These are phyloP conservation scores for Asterionellopsis glacialis DNA, from an alignment of 108 stramenopile species.

Conservation along the genomic window DNA sequence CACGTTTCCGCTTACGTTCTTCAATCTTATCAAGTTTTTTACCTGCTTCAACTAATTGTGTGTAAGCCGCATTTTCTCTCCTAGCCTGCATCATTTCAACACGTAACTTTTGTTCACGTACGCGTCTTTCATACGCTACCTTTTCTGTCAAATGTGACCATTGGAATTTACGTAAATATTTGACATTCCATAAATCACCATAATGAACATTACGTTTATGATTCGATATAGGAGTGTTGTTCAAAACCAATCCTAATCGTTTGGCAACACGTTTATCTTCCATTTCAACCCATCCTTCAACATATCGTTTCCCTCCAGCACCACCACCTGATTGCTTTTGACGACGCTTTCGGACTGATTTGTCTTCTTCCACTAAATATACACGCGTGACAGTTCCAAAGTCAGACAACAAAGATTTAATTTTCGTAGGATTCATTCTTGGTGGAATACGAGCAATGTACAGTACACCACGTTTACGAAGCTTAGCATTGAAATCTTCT, in stretches of 20 bases:
- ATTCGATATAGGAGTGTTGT: slow-evolving; percentile 78
- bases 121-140: slow-evolving; percentile 92
- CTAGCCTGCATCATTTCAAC: slow-evolving; percentile 88
- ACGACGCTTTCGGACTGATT: slow-evolving; percentile 67
- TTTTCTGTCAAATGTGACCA: slow-evolving; percentile 97
- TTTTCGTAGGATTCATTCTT: slow-evolving; percentile 92
- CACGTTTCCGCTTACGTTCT: slow-evolving; percentile 78
- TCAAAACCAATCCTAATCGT: slow-evolving; percentile 71
- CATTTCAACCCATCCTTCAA: slow-evolving; percentile 97
- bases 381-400: slow-evolving; percentile 87
- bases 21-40: slow-evolving; percentile 85
- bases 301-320: slow-evolving; percentile 80
- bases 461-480: slow-evolving; percentile 78
- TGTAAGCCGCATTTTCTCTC: slow-evolving; percentile 87
- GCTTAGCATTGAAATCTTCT: slow-evolving; percentile 72
- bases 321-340: slow-evolving; percentile 58
- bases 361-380: slow-evolving; percentile 93
- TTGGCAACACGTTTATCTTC: slow-evolving; percentile 87
- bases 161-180: slow-evolving; percentile 91
- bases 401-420: slow-evolving; percentile 86
- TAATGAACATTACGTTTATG: slow-evolving; percentile 78
- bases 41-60: slow-evolving; percentile 87
- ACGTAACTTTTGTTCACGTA: slow-evolving; percentile 86
- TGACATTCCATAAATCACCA: slow-evolving; percentile 95
- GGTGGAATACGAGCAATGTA: slow-evolving; percentile 96